Evolutionary conservation across 225 moss, liverwort and hornwort species (phyloP).

Genomic region (Antitrichia curtipendula): DNA sequence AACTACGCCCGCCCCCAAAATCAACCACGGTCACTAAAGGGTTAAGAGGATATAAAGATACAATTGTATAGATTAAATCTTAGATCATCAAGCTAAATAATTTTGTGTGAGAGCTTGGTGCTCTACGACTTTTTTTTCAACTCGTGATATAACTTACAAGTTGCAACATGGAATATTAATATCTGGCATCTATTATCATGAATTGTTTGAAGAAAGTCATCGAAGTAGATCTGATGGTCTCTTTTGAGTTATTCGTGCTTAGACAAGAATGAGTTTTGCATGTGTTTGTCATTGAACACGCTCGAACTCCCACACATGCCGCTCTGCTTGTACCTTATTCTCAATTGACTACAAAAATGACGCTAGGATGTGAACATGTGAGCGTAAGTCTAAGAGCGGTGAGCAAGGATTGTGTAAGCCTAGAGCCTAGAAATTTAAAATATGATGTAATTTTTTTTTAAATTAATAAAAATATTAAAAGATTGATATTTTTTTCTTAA

Average conservation of each 20-base stretch:
- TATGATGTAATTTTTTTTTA: too few relatives aligned
- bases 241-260: conserved; percentile 52
- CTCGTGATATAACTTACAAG: background rate
- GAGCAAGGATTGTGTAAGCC: too few relatives aligned
- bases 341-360: conserved; percentile 59
- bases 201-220: background rate
- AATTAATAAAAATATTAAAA: too few relatives aligned
- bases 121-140: background rate
- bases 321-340: conserved; percentile 40
- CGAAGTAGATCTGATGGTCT: conserved; percentile 39
- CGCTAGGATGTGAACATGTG: too few relatives aligned
- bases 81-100: background rate
- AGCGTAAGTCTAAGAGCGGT: too few relatives aligned
- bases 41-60: too few relatives aligned
- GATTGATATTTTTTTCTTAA: too few relatives aligned
- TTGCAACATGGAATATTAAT: background rate
- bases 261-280: conserved; percentile 20
- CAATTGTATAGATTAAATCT: too few relatives aligned
- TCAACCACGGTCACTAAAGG: too few relatives aligned
- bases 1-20: too few relatives aligned
- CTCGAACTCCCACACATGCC: conserved; percentile 46
- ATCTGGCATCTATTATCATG: background rate
- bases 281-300: conserved; percentile 48
- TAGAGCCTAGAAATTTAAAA: too few relatives aligned
- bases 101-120: too few relatives aligned